A percentile compares a stretch with the other conserved stretches of the same genome.
Conservation (phyloP, 768 basidiomycete genomes). For the Lactifluus hygrophoroides region DNA sequence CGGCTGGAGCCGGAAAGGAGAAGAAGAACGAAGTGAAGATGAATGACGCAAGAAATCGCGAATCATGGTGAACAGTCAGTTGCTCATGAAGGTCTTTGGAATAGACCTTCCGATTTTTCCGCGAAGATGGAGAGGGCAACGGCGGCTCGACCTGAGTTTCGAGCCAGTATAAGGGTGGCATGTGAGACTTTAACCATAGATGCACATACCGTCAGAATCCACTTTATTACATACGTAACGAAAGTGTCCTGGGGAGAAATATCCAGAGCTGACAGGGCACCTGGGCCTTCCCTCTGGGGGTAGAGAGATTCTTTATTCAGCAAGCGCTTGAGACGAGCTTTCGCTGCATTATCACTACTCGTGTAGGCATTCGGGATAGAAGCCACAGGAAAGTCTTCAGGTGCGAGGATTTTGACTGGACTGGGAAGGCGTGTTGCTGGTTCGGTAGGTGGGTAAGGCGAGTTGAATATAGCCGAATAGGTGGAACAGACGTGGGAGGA, state of each 20-base stretch:
- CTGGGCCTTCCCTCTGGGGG: background rate
- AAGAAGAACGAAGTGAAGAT: conserved; percentile 15
- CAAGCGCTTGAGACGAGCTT: conserved; percentile 2
- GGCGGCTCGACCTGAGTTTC: conserved; percentile 15
- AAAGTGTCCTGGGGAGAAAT: background rate
- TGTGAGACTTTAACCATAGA: background rate
- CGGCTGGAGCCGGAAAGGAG: background rate
- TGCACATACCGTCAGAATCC: conserved; percentile 15
- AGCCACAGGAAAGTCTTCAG: background rate
- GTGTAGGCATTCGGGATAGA: background rate
- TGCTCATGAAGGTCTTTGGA: conserved; percentile 16
- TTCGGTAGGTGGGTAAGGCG: conserved; percentile 6
- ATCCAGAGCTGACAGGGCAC: background rate
- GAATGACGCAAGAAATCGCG: conserved; percentile 17
- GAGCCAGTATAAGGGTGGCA: background rate
- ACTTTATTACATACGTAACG: conserved; percentile 4
- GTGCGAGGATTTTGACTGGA: background rate
- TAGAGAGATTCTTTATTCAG: conserved; percentile 1
- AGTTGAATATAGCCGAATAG: background rate
- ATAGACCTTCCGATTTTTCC: background rate
- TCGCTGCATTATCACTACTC: conserved; percentile 1
- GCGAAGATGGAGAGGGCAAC: background rate
- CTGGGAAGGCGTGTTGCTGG: background rate
- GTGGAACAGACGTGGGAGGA: background rate
- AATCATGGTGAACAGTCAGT: conserved; percentile 11